Base-by-base conservation (phyloP, 345 rosid genomes). In the Dipteronia dyeriana region DNA sequence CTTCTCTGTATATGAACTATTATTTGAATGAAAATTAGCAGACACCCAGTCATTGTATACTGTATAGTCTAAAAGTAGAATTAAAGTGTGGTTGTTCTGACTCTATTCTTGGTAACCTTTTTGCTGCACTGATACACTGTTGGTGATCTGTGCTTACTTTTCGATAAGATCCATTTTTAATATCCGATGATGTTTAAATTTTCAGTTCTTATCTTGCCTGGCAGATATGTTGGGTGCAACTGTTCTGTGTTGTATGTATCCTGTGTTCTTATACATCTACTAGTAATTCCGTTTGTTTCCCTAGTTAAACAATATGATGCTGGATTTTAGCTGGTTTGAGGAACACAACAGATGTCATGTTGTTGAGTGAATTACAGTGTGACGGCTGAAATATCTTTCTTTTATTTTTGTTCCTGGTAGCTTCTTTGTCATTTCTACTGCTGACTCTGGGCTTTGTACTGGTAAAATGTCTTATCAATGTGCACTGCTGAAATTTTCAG, bases 401-500 rank as follows among this genome's bases (percentile, higher is more conserved):
- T 17, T 23, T 34, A 19, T 25, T 47, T 64, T 34, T 56, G 29
- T 65, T 70, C 66, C 70, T 59, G 25, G 45, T 54, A 62, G 19
- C 62, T 75, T 68, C 53, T 41, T 14, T 74, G 66, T 74, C 25
- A 62, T 60, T 38, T 43, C 8, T 29, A 38, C 54, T 47, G 7
- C 34, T 69, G 66, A 49, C 34, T 59, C 45, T 78, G 3, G 66
- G 61, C 38, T 39, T 57, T 78, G 3, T 34, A 23, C 31, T 45
- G 16, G 60, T 76, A 49, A 74, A 69, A 22, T 67, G 57, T 69
- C 81, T 83, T 80, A 54, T 41, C 65, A 74, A 72, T 49, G 12
- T 75, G 25, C 53, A 38, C n/a, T 67, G 62, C n/a, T 78, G 59
- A 70, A 70, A 26, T 74, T 78, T 82, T 79, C 88, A 89, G 92